phyloP scores from a whole-genome alignment of 1,284 basidiomycete genomes.

The Lentinus polychrous region DNA sequence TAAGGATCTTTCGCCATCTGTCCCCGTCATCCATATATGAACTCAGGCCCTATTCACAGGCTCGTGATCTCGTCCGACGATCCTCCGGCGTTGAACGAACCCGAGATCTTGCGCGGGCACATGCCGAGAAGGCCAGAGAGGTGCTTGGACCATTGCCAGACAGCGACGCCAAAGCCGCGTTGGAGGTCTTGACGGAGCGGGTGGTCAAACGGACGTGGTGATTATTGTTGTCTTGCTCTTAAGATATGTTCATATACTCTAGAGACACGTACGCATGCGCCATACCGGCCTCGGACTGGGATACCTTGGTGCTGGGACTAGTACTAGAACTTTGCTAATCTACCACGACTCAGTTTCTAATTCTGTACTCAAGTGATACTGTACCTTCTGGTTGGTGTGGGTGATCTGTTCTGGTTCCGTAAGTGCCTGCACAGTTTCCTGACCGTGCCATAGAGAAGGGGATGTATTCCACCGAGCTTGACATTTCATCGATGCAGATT shows the following conservation, averaged over 20 bases:
- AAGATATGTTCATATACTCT: background rate
- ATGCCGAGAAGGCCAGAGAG: slow-evolving; percentile 74
- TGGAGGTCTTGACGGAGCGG: slow-evolving; percentile 60
- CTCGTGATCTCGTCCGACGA: slow-evolving; percentile 63
- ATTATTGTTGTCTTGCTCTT: slow-evolving; percentile 6
- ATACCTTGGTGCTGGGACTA: slow-evolving; percentile 2
- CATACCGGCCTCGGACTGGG: background rate
- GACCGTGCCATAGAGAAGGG: too few relatives aligned
- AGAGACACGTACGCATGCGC: slow-evolving; percentile 1
- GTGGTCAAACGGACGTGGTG: slow-evolving; percentile 54
- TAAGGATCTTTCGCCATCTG: slow-evolving; percentile 29
- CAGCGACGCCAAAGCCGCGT: slow-evolving; percentile 71
- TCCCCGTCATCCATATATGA: background rate
- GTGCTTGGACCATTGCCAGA: slow-evolving; percentile 72
- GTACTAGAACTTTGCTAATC: background rate
- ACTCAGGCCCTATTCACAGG: slow-evolving; percentile 35
- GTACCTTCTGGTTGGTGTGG: too few relatives aligned
- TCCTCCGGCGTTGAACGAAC: slow-evolving; percentile 81
- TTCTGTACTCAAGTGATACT: background rate
- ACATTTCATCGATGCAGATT: too few relatives aligned
- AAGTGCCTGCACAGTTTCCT: too few relatives aligned
- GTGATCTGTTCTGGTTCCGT: too few relatives aligned
- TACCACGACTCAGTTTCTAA: slow-evolving; percentile 2
- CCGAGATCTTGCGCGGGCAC: slow-evolving; percentile 67
- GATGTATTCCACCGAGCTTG: too few relatives aligned